A percentile compares a stretch with the other conserved stretches of the same genome.
Evolutionary conservation across 345 rosid species (phyloP).

Genomic region (Brassica incana): DNA sequence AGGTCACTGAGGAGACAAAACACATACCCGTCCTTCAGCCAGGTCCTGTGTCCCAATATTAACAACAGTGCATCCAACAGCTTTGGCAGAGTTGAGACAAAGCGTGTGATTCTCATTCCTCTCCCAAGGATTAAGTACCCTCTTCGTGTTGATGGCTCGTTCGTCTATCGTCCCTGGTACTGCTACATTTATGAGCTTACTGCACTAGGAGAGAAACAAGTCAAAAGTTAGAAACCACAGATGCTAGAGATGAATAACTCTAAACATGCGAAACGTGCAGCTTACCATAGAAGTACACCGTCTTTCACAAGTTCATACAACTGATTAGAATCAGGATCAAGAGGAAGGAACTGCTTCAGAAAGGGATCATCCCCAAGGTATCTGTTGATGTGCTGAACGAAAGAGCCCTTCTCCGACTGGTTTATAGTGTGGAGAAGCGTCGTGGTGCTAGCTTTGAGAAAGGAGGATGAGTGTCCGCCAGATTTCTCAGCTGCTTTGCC

Average conservation of each 20-base stretch:
- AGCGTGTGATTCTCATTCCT: constrained; percentile 94
- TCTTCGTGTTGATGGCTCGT: constrained; percentile 82
- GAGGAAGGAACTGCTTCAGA: constrained; percentile 85
- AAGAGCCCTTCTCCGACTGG: constrained; percentile 75
- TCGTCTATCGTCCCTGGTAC: constrained; percentile 93
- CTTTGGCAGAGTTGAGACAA: constrained; percentile 91
- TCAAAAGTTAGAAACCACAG: constrained; percentile 21
- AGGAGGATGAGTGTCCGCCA: constrained; percentile 61
- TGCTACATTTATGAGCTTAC: constrained; percentile 90
- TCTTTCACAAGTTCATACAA: constrained; percentile 79
- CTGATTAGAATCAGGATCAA: constrained; percentile 69
- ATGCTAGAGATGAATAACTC: neutral
- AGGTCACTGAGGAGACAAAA: constrained; percentile 26
- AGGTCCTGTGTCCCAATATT: constrained; percentile 84
- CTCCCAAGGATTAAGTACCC: constrained; percentile 87
- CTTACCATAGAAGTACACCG: constrained; percentile 87
- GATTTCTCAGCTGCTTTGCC: constrained; percentile 57
- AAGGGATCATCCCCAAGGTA: constrained; percentile 87
- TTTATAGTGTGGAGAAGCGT: constrained; percentile 72
- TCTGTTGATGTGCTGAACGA: constrained; percentile 87
- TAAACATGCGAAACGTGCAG: constrained; percentile 1
- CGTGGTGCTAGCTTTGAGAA: constrained; percentile 68
- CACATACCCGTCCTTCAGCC: constrained; percentile 83
- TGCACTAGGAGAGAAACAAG: constrained; percentile 31
- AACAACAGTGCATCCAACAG: constrained; percentile 85